A percentile compares a stretch with the other conserved stretches of the same genome.
These are phyloP conservation scores for Malus sieversii DNA, from an alignment of 306 rosid species.

Conservation along the genomic window DNA sequence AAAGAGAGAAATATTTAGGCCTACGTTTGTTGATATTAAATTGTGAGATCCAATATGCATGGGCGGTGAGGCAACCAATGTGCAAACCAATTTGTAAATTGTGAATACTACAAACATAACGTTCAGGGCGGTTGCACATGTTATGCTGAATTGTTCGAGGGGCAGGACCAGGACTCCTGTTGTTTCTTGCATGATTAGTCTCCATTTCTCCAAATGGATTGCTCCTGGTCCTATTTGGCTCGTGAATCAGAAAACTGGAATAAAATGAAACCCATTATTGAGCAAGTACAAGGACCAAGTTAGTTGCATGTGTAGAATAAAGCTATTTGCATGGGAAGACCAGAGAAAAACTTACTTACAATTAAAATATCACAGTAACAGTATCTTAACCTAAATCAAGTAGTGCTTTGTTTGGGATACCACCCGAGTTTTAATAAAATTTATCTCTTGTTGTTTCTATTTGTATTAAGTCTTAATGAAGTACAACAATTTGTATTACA, in stretches of 20 bases:
- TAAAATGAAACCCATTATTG: not conserved
- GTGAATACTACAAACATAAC: not conserved
- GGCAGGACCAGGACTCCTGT: not conserved
- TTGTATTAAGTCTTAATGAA: not conserved
- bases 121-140: slow-evolving; percentile 5
- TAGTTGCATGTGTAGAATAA: not conserved
- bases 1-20: not conserved
- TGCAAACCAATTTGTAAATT: not conserved
- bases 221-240: not conserved
- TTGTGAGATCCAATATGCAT: not conserved
- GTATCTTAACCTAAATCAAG: too few species aligned
- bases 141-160: not conserved
- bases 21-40: not conserved
- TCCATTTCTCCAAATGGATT: not conserved
- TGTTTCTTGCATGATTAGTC: not conserved
- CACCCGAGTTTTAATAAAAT: not conserved
- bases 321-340: not conserved
- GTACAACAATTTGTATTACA: not conserved
- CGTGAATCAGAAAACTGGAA: not conserved
- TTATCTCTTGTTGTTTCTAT: not conserved
- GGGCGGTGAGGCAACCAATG: not conserved
- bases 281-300: not conserved
- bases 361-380: not conserved
- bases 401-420: not conserved
- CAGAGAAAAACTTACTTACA: not conserved